Percentiles rank a stretch among this genome's conserved stretches.
These are phyloP conservation scores for Penicillium sp. DNA, from an alignment of 2,329 filamentous ascomycete genomes.

Conservation along the genomic window DNA sequence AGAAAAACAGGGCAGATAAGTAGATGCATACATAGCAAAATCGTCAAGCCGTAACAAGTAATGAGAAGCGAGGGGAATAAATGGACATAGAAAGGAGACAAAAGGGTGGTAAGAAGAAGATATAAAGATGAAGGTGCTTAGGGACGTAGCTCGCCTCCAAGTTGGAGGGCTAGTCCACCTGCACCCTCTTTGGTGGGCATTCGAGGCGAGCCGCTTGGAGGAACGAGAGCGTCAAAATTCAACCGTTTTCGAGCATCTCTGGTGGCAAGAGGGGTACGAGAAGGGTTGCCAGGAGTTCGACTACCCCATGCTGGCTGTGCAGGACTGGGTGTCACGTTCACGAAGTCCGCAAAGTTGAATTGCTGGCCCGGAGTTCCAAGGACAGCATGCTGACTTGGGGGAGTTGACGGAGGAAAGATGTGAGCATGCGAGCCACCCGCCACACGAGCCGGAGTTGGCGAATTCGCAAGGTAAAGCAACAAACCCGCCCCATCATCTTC, in stretches of 20 bases:
- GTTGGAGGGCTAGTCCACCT: constrained; percentile 62
- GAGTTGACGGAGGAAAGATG: constrained; percentile 69
- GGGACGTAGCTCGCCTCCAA: constrained; percentile 64
- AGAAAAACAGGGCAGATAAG: constrained; percentile 17
- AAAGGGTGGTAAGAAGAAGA: constrained; percentile 9
- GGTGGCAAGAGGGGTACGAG: constrained; percentile 68
- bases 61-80: constrained; percentile 20
- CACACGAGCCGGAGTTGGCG: constrained; percentile 77
- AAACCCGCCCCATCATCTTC: constrained; percentile 84
- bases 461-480: constrained; percentile 82
- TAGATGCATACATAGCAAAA: constrained; percentile 20
- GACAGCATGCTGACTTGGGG: constrained; percentile 63
- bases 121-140: constrained; percentile 26
- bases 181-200: constrained; percentile 49
- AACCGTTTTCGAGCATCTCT: constrained; percentile 73
- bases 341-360: constrained; percentile 95
- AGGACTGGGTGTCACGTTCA: constrained; percentile 95
- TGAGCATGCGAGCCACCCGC: constrained; percentile 47
- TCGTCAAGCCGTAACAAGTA: constrained; percentile 25
- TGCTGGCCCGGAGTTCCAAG: constrained; percentile 76
- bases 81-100: constrained; percentile 22
- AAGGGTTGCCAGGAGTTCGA: constrained; percentile 54
- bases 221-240: constrained; percentile 77
- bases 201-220: constrained; percentile 51
- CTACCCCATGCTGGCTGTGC: constrained; percentile 78